Evolutionary conservation across 2,329 filamentous ascomycete genomes (phyloP), one percentile per base, ranked within the genome.

Genomic region (Massarina eburnea): DNA sequence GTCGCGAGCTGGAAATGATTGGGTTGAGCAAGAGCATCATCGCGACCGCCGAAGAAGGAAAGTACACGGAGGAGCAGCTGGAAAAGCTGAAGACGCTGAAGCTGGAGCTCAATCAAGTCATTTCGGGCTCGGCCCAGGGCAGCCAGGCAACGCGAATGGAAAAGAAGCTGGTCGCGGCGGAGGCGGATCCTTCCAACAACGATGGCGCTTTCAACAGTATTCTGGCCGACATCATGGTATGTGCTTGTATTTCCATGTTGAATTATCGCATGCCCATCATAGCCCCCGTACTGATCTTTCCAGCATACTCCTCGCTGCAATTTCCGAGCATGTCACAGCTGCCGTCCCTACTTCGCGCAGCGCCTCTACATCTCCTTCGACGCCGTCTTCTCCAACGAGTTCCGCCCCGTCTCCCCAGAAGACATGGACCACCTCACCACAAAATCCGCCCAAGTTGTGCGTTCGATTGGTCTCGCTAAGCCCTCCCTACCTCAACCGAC

Each of bases 281-380:
- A n/a, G n/a, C n/a, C n/a, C n/a, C n/a, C n/a, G n/a, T n/a, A 39
- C 44, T 58, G 21, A 60, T 42, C 34, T 15, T 2, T 6, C 15
- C 2, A 27, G n/a, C 14, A 54, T 43, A 38, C 17, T 12, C 35
- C 43, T 10, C 39, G 36, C 19, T 81, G 78, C 58, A 61, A 52
- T n/a, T 73, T 72, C 54, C 68, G 70, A 39, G 71, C 72, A 40
- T 81, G 78, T 49, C 74, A 76, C 24, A 62, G 57, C n/a, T 81
- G 78, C 52, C 73, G 77, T 22, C 75, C 76, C 2, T 75, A 74
- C 51, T 76, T 72, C 50, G 67, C 66, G n/a, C 75, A 79, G 35
- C 72, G 76, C 3, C 55, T 73, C 26, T 77, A 67, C 56, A 64
- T 67, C 7, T 74, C 73, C 21, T 71, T 81, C 49, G 67, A 73